Conservation (phyloP, 306 rosid species). For the Inga oerstediana region DNA sequence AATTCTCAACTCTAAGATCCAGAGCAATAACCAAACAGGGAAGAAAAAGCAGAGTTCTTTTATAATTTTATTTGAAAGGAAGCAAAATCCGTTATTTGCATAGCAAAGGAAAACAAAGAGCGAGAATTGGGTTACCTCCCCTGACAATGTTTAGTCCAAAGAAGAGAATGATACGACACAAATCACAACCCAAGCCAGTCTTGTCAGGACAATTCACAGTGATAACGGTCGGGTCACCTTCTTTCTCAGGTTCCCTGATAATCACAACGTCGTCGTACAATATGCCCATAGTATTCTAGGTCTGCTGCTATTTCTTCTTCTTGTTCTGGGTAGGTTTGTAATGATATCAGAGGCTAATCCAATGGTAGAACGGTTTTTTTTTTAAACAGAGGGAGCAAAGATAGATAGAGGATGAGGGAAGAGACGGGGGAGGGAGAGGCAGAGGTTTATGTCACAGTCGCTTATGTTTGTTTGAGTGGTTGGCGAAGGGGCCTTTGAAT, state of each 20-base stretch:
- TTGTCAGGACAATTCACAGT: constrained; percentile 96
- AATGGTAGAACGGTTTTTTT: neutral
- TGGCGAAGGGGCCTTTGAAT: constrained; percentile 2
- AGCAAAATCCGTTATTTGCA: neutral
- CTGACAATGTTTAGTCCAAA: constrained; percentile 87
- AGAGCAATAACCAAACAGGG: constrained; percentile 8
- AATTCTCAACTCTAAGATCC: neutral
- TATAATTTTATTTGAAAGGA: neutral
- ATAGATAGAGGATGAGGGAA: neutral
- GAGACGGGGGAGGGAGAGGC: neutral
- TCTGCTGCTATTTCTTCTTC: neutral
- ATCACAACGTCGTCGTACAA: constrained; percentile 80
- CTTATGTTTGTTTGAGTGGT: neutral
- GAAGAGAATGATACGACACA: constrained; percentile 93
- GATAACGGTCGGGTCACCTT: constrained; percentile 67
- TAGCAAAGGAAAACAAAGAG: neutral
- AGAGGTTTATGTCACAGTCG: neutral
- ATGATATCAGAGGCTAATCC: neutral
- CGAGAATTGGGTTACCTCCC: constrained; percentile 63
- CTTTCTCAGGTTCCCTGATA: constrained; percentile 59
- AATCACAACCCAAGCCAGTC: constrained; percentile 87
- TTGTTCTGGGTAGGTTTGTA: neutral
- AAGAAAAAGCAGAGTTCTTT: constrained; percentile 8
- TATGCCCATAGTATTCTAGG: constrained; percentile 60
- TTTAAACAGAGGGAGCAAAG: neutral